A percentile compares a stretch with the other conserved stretches of the same genome.
Conservation (phyloP, 2,329 filamentous ascomycete species). For the Colletotrichum sp. region DNA sequence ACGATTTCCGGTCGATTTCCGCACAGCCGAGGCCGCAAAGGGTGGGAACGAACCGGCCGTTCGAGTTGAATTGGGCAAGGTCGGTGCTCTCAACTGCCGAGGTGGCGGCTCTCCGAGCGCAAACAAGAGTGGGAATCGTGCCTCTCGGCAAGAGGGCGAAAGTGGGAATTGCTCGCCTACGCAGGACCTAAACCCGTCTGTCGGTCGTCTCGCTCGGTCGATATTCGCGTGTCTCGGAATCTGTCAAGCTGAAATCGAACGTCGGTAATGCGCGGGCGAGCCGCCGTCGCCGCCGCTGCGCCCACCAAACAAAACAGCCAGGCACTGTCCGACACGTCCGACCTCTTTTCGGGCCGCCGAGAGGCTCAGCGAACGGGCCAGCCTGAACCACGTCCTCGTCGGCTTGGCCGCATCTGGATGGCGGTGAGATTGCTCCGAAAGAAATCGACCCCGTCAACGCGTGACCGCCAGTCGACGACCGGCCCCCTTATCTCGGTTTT, state of each 20-base stretch:
- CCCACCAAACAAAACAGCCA: not conserved
- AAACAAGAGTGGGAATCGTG: not conserved
- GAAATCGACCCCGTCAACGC: not conserved
- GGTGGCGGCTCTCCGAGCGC: not conserved
- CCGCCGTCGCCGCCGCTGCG: not conserved
- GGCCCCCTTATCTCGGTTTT: not conserved
- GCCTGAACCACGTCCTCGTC: not conserved
- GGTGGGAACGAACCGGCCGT: not conserved
- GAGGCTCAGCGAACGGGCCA: not conserved
- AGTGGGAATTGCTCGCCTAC: not conserved
- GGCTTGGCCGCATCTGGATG: conserved; percentile 12
- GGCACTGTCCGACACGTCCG: conserved; percentile 5
- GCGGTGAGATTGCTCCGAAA: conserved; percentile 12
- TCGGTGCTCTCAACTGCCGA: not conserved
- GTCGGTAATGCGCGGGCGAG: not conserved
- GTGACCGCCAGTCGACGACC: not conserved
- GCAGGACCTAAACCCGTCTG: not conserved
- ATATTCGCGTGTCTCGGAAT: not conserved
- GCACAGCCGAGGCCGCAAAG: not conserved
- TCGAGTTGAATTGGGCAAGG: not conserved
- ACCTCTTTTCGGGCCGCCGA: not conserved
- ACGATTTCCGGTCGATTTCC: not conserved
- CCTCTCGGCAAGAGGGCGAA: not conserved
- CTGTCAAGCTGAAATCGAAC: not conserved
- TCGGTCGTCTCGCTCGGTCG: not conserved